phyloP scores from a whole-genome alignment of 257 asterid genomes.

The Solanum arcanum region DNA sequence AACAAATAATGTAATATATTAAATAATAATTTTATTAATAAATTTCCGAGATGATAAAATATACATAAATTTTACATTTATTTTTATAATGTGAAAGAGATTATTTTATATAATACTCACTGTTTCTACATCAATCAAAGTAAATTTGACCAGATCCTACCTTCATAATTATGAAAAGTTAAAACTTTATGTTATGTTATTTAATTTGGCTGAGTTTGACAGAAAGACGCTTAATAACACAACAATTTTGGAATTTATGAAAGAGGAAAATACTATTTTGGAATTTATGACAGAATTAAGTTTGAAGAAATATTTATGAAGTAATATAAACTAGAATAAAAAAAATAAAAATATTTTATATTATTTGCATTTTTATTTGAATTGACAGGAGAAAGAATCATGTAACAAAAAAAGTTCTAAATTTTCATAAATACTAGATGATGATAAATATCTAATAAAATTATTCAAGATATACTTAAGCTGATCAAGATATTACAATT shows the following conservation, averaged over 20 bases:
- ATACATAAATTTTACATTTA: too few relatives aligned
- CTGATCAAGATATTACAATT: not conserved
- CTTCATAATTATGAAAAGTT: not conserved
- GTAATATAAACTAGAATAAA: not conserved
- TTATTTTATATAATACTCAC: not conserved
- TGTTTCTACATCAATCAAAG: not conserved
- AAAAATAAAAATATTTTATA: not conserved
- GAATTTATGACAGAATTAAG: not conserved
- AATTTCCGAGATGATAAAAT: too few relatives aligned
- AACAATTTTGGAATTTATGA: not conserved
- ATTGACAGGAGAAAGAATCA: not conserved
- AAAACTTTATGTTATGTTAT: not conserved
- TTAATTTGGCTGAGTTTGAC: not conserved
- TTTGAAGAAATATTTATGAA: not conserved
- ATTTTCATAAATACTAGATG: not conserved
- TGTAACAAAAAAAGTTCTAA: not conserved
- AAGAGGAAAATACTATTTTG: not conserved
- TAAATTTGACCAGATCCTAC: not conserved
- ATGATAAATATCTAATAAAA: not conserved
- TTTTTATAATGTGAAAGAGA: too few relatives aligned
- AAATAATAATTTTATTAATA: too few relatives aligned
- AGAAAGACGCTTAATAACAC: not conserved
- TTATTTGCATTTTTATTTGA: not conserved
- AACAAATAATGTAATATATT: too few relatives aligned
- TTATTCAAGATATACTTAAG: not conserved